phyloP scores from a whole-genome alignment of 1,284 basidiomycete genomes.

The Irpex sp. region DNA sequence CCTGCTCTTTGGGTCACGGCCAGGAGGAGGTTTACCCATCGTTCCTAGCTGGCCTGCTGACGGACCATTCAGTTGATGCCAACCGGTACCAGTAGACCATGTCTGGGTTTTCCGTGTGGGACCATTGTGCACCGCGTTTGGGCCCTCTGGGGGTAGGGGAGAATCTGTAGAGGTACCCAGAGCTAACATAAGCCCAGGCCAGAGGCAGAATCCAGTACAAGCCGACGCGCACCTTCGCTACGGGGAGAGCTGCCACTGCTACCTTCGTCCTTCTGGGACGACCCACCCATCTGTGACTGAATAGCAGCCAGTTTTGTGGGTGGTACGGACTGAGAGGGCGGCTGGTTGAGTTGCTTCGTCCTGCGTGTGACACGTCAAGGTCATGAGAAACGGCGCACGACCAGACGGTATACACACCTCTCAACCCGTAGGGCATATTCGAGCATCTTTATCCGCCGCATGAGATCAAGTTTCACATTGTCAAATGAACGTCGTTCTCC shows the following conservation, averaged over 20 bases:
- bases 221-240: conserved; percentile 61
- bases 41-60: conserved; percentile 38
- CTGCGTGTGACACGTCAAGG: conserved; percentile 42
- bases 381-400: conserved; percentile 10
- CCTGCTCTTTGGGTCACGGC: conserved; percentile 89
- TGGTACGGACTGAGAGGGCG: conserved; percentile 45
- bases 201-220: conserved; percentile 2
- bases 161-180: conserved; percentile 45
- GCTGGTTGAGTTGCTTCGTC: conserved; percentile 75
- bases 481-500: conserved; percentile 96
- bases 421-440: conserved; percentile 95
- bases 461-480: conserved; percentile 93
- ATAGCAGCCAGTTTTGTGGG: conserved; percentile 58
- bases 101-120: conserved; percentile 39
- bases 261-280: conserved; percentile 68
- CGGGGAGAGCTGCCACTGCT: conserved; percentile 77
- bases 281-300: conserved; percentile 49
- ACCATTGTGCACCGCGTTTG: conserved; percentile 55
- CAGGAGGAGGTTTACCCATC: conserved; percentile 69
- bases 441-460: conserved; percentile 98
- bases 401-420: conserved; percentile 55
- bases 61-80: conserved; percentile 37
- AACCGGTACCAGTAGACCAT: conserved; percentile 42
- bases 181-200: not conserved
- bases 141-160: conserved; percentile 64